Evolutionary conservation across 2,329 filamentous ascomycete species (phyloP), one percentile per base, ranked within the genome.

Genomic region (Grosmannia clavigera): DNA sequence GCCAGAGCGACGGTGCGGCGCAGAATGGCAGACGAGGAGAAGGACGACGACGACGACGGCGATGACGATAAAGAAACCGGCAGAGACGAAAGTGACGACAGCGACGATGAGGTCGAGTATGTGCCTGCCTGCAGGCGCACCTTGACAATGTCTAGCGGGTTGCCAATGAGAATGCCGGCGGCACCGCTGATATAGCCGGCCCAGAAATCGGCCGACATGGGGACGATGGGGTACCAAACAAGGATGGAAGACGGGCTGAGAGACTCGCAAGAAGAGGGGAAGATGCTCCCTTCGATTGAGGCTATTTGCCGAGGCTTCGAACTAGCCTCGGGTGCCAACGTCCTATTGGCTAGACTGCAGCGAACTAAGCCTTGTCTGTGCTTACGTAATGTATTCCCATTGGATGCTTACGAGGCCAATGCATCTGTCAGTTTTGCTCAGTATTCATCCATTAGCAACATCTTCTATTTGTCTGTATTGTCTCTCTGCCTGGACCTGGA

Each of bases 201-300:
- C 88, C 89, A 95, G 73, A 96, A 96, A 70, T 96, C 92, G 66
- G 90, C 83, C 57, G 88, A 89, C 88, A 94, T 92, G 59, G 29
- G 19, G 50, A 7, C 10, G 7, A 25, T 22, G 22, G 22, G 22
- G 22, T 22, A 22, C 22, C 22, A 25, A 5, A 9, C 22, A 22
- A 29, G 25, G 40, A 12, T 25, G 31, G 14, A 22, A 25, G 1
- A 22, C 22, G 31, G 38, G 6, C 48, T 27, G 29, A 12, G 31
- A 29, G 16, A 29, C 3, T 27, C 29, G 40, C 29, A 55, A 31
- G 19, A 4, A 40, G 12, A 40, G 11, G 10, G 35, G 38, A 16
- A 9, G 33, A 35, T 2, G 33, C 43, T 48, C 14, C 50, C 10
- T 5, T 12, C 11, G 3, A 14, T 25, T 50, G 25, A 16, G 50